phyloP scores from a whole-genome alignment of 2,329 filamentous ascomycete genomes.

The Colletotrichum karsti region DNA sequence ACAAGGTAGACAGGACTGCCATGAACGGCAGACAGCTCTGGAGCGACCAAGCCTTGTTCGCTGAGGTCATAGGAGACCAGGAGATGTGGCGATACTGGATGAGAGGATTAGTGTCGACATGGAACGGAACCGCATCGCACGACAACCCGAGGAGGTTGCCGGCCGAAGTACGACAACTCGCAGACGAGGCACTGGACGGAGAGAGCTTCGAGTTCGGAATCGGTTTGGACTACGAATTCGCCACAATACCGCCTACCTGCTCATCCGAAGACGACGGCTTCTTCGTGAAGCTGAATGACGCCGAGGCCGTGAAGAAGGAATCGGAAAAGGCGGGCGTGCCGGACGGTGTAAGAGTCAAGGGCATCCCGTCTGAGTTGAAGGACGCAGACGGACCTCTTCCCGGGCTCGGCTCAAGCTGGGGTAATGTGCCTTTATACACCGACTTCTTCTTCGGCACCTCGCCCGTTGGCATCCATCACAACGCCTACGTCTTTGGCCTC shows the following conservation, averaged over 20 bases:
- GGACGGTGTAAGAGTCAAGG: slow-evolving; percentile 36
- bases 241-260: slow-evolving; percentile 45
- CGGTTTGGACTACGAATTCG: slow-evolving; percentile 47
- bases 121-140: slow-evolving; percentile 38
- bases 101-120: slow-evolving; percentile 36
- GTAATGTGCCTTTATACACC: slow-evolving; percentile 42
- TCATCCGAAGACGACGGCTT: slow-evolving; percentile 45
- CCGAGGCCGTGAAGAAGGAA: slow-evolving; percentile 30
- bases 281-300: slow-evolving; percentile 41
- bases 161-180: slow-evolving; percentile 35
- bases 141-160: slow-evolving; percentile 24
- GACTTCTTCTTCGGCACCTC: slow-evolving; percentile 46
- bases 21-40: slow-evolving; percentile 43
- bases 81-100: slow-evolving; percentile 46
- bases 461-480: slow-evolving; percentile 47
- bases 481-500: slow-evolving; percentile 42
- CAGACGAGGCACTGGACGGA: slow-evolving; percentile 37
- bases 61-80: slow-evolving; percentile 48
- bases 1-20: slow-evolving; percentile 38
- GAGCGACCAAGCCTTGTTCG: slow-evolving; percentile 48
- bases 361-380: slow-evolving; percentile 38
- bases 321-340: slow-evolving; percentile 41
- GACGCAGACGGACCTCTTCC: slow-evolving; percentile 26
- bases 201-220: slow-evolving; percentile 46
- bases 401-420: slow-evolving; percentile 34